These are phyloP conservation scores for Trichoderma aggressivum DNA, from an alignment of 2,329 filamentous ascomycete species.

Conservation along the genomic window DNA sequence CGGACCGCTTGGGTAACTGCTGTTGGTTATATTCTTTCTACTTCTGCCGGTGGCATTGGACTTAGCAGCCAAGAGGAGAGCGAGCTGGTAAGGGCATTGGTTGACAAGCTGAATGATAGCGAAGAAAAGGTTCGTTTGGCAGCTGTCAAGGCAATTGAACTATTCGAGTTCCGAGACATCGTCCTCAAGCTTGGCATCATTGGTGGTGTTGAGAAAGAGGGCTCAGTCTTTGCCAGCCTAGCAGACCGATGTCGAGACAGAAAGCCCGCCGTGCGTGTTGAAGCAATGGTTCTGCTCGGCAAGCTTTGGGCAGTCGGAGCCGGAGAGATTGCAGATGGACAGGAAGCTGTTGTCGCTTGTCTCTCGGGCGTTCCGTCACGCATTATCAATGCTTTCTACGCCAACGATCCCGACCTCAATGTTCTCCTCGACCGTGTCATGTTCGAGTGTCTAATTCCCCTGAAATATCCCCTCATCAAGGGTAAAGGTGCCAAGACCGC, in stretches of 20 bases:
- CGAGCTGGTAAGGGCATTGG: conserved; percentile 68
- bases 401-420: conserved; percentile 84
- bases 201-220: conserved; percentile 71
- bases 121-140: conserved; percentile 90
- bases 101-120: conserved; percentile 77
- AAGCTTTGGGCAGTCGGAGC: conserved; percentile 92
- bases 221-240: conserved; percentile 75
- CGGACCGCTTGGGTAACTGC: conserved; percentile 83
- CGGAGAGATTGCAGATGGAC: conserved; percentile 79
- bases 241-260: conserved; percentile 87
- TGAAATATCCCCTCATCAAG: conserved; percentile 73
- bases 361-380: conserved; percentile 78
- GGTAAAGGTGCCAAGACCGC: conserved; percentile 59
- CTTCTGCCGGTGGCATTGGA: conserved; percentile 85
- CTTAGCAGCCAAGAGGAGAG: conserved; percentile 79
- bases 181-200: conserved; percentile 75
- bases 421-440: conserved; percentile 78
- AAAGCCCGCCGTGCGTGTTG: conserved; percentile 74
- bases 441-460: conserved; percentile 83
- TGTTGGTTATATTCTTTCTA: conserved; percentile 82
- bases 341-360: conserved; percentile 71
- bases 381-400: conserved; percentile 84
- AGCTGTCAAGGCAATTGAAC: conserved; percentile 79
- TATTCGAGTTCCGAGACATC: conserved; percentile 76
- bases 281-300: conserved; percentile 79